phyloP scores from a whole-genome alignment of 305 asterid genomes.

The Fraxinus angustifolia region DNA sequence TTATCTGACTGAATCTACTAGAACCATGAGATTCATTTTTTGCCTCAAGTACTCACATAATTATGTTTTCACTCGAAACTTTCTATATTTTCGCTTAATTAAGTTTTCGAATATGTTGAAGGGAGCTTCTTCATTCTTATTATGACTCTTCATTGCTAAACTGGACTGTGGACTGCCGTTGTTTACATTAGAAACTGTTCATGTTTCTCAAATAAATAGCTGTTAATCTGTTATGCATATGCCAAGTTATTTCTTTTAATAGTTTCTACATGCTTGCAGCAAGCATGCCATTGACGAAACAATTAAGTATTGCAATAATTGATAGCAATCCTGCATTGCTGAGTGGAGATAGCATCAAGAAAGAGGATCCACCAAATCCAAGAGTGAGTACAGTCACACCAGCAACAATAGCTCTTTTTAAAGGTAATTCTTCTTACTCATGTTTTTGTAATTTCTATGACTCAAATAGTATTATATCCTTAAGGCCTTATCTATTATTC shows the following conservation, averaged over 20 bases:
- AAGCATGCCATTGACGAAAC: conserved; percentile 69
- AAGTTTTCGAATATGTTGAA: background rate
- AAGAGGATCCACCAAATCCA: conserved; percentile 87
- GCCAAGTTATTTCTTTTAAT: conserved; percentile 6
- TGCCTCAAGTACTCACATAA: conserved; percentile 7
- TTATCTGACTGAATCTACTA: background rate
- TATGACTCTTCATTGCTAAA: background rate
- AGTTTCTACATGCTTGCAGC: conserved; percentile 54
- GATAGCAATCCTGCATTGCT: conserved; percentile 87
- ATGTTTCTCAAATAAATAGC: background rate
- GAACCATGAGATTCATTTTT: background rate
- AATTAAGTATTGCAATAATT: conserved; percentile 73
- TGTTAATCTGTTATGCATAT: background rate
- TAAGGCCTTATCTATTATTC: conserved; percentile 5
- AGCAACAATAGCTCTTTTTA: conserved; percentile 65
- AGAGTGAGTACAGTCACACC: conserved; percentile 99
- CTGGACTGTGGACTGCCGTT: background rate
- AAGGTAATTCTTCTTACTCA: conserved; percentile 45
- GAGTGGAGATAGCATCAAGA: conserved; percentile 44
- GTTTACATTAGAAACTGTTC: background rate
- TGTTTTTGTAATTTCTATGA: conserved; percentile 5
- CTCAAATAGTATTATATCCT: background rate
- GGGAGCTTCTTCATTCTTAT: background rate
- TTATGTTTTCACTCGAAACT: background rate
- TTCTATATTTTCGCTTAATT: background rate